Conservation (phyloP, 768 basidiomycete genomes). For the Mycena alexandri region DNA sequence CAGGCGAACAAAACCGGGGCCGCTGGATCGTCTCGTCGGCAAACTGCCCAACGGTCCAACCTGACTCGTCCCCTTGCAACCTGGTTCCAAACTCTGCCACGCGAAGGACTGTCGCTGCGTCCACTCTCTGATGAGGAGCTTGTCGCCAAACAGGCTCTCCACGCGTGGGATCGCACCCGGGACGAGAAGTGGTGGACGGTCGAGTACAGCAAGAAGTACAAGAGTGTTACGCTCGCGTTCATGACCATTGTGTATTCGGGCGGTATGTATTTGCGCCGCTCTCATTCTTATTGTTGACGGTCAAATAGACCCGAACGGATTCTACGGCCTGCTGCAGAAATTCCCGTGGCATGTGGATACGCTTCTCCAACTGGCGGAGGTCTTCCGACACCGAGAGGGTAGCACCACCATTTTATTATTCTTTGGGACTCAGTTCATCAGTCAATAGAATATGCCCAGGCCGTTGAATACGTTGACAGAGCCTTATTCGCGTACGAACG, state of each 20-base stretch:
- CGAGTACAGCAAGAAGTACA: slow-evolving; percentile 88
- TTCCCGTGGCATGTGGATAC: slow-evolving; percentile 96
- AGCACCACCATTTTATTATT: slow-evolving; percentile 1
- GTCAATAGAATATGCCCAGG: slow-evolving; percentile 78
- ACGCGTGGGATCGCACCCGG: slow-evolving; percentile 52
- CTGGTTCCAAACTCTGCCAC: slow-evolving; percentile 79
- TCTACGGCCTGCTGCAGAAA: slow-evolving; percentile 80
- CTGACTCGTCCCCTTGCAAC: slow-evolving; percentile 81
- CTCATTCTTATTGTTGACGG: background rate
- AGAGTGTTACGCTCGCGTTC: slow-evolving; percentile 83
- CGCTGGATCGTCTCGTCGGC: slow-evolving; percentile 53
- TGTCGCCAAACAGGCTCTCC: slow-evolving; percentile 53
- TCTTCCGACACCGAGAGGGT: slow-evolving; percentile 92
- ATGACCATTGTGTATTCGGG: slow-evolving; percentile 85
- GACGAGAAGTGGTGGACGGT: slow-evolving; percentile 92
- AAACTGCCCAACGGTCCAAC: slow-evolving; percentile 68
- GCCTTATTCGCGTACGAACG: slow-evolving; percentile 95
- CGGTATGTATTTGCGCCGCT: slow-evolving; percentile 61
- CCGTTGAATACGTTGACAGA: slow-evolving; percentile 91
- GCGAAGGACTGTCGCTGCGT: slow-evolving; percentile 81
- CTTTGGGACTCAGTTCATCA: background rate
- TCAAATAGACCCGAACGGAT: slow-evolving; percentile 76
- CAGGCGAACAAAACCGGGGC: slow-evolving; percentile 64
- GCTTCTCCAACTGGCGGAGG: slow-evolving; percentile 86
- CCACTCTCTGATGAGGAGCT: slow-evolving; percentile 69